Conservation (phyloP, 75 land plant species). For the Larix kaempferi region DNA sequence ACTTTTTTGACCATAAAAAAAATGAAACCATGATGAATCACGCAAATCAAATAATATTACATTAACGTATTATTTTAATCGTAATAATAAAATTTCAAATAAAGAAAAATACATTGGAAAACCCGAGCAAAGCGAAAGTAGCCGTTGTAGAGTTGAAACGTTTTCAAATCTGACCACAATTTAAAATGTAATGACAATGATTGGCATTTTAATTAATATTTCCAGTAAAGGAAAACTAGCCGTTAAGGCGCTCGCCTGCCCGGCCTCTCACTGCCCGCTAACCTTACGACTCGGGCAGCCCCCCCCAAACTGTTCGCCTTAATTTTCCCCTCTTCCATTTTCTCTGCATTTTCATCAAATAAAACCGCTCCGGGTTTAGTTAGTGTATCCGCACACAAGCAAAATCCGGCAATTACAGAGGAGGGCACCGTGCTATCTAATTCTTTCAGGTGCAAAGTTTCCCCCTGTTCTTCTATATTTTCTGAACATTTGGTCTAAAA, state of each 20-base stretch:
- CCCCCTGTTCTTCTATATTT: neutral
- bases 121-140: neutral
- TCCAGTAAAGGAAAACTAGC: neutral
- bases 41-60: no score
- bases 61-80: no score
- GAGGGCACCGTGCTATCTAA: neutral
- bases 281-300: constrained; percentile 5
- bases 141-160: neutral
- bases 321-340: neutral
- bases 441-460: neutral
- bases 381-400: neutral
- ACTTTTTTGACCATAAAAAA: no score
- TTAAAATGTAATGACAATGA: neutral
- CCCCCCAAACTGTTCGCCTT: neutral
- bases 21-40: no score
- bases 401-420: neutral
- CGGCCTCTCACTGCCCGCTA: constrained; percentile 1
- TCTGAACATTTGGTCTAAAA: neutral
- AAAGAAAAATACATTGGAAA: no score
- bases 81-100: no score
- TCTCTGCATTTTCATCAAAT: neutral
- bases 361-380: neutral
- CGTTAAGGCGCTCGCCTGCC: neutral
- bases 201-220: neutral
- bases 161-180: neutral